Evolutionary conservation across 441 rosid genomes (phyloP), one percentile per base, ranked within the genome.

Genomic region (Hypseocharis bilobata): DNA sequence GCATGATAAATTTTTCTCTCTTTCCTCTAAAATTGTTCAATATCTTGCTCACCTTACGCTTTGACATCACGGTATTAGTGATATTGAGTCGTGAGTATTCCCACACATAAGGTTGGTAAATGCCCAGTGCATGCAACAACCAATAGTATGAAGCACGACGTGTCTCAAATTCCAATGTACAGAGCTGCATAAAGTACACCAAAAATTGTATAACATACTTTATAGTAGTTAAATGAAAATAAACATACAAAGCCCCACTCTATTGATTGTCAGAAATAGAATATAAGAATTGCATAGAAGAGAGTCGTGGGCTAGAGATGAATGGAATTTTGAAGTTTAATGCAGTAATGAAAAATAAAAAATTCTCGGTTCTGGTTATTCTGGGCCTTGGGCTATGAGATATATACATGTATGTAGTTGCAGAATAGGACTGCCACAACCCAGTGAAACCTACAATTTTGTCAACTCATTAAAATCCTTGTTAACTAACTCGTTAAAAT

Each of bases 31-130:
- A 55, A 14, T 22, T 38, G 16, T 36, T 49, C 17, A 42, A 56
- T 25, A 63, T 26, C 13, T 62, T 60, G n/a, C 87, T 65, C 66
- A 88, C 97, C 91, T 91, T 89, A 58, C 96, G 88, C 84, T 93
- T 93, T 29, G 99, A 93, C 97, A 93, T 87, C 63, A 93, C 95
- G 60, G 90, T 87, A 77, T 87, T 90, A 29, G 97, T 81, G 78
- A 91, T 76, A 83, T 91, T 91, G 76, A 91, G 72, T 64, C 96
- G 78, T 8, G 99, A 93, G 78, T 91, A 93, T 65, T 93, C 99
- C 99, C 99, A 93, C 28, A 93, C 97, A 76, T 84, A 85, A 56
- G 96, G 97, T 80, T 85, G 86, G 78, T 86, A 88, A 44, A 88
- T 83, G 71, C 67, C 74, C 72, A 91, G 69, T 38, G 82, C 80